phyloP scores from a whole-genome alignment of 192 early-diverging fungal species.

The Linnemannia schmuckeri region DNA sequence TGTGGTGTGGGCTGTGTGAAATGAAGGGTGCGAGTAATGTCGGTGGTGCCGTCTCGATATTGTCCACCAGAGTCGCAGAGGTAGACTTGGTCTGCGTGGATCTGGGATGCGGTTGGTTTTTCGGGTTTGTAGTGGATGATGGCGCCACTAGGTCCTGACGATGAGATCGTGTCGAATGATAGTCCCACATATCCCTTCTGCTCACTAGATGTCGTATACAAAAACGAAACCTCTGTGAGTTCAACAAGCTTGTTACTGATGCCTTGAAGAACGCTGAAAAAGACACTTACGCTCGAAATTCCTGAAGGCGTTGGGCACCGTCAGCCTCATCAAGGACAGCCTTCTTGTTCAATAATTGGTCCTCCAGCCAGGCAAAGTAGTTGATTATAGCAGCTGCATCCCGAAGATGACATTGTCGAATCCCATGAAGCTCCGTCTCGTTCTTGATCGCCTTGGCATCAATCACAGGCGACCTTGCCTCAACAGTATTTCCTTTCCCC shows the following conservation, averaged over 20 bases:
- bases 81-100: constrained; percentile 83
- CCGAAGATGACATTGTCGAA: constrained; percentile 90
- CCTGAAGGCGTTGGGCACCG: constrained; percentile 87
- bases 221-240: not conserved
- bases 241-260: not conserved
- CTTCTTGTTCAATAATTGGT: constrained; percentile 76
- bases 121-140: constrained; percentile 98
- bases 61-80: constrained; percentile 97
- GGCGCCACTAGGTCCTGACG: constrained; percentile 93
- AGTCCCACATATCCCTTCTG: constrained; percentile 89
- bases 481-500: constrained; percentile 58
- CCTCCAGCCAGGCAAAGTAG: constrained; percentile 93
- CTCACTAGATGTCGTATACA: constrained; percentile 53
- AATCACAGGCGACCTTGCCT: constrained; percentile 76
- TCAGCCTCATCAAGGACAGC: constrained; percentile 81
- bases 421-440: constrained; percentile 87
- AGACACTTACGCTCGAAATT: constrained; percentile 69
- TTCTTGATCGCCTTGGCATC: constrained; percentile 95
- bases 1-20: constrained; percentile 85
- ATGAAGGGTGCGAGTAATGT: constrained; percentile 94
- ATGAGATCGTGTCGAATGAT: constrained; percentile 96
- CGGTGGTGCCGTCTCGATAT: constrained; percentile 96
- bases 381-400: constrained; percentile 90
- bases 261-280: not conserved
- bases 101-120: constrained; percentile 77